These are phyloP conservation scores for Dendrobium catenatum DNA, from an alignment of 106 monocot genomes.

Conservation along the genomic window DNA sequence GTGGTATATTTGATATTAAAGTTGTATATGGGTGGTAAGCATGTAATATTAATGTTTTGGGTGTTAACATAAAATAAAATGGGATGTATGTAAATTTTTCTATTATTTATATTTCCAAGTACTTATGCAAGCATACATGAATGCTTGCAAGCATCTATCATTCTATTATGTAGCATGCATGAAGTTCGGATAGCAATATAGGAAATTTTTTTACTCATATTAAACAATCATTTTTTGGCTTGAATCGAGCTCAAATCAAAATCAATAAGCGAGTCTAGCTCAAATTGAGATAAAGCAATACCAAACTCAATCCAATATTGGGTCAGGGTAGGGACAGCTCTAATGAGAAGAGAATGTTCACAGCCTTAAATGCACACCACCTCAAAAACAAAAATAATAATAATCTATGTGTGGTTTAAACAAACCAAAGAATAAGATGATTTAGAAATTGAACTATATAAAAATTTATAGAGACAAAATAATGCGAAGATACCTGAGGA, in stretches of 20 bases:
- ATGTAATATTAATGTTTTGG: too few relatives aligned
- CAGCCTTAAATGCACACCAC: neutral
- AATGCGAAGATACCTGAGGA: constrained; percentile 61
- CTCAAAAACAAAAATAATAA: neutral
- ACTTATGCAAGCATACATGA: neutral
- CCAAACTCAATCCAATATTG: neutral
- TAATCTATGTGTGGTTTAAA: neutral
- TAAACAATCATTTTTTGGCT: neutral
- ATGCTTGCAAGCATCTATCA: too few relatives aligned
- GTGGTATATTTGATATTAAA: too few relatives aligned
- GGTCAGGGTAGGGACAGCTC: neutral
- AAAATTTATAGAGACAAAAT: neutral
- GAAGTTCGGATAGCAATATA: neutral
- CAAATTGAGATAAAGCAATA: neutral
- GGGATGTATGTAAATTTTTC: too few relatives aligned
- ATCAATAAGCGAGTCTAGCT: neutral
- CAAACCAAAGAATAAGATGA: neutral
- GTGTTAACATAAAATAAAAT: too few relatives aligned
- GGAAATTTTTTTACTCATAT: neutral
- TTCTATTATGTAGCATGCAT: too few relatives aligned
- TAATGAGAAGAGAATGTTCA: neutral
- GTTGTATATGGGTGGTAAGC: too few relatives aligned
- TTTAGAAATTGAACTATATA: neutral
- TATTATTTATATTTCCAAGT: neutral
- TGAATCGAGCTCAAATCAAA: neutral